These are phyloP conservation scores for Stipa capillata DNA, from an alignment of 176 grass and related monocot genomes.

Conservation along the genomic window DNA sequence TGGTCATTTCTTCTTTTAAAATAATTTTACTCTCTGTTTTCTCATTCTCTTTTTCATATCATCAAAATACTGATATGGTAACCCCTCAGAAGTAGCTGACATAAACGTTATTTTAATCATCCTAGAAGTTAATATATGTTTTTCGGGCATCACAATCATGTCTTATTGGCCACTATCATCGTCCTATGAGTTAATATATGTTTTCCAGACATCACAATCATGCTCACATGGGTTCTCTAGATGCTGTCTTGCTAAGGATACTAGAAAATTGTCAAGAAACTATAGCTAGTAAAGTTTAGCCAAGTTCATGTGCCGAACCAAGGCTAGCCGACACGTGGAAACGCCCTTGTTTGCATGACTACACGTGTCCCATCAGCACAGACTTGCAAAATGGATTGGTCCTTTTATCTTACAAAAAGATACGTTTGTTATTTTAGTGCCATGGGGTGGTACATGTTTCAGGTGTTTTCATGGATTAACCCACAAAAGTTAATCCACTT, in stretches of 20 bases:
- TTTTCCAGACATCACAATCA: background rate
- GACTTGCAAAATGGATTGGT: background rate
- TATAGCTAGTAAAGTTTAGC: background rate
- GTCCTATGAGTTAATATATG: background rate
- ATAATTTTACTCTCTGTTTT: too few species aligned
- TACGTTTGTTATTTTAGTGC: background rate
- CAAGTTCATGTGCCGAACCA: background rate
- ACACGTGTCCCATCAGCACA: background rate
- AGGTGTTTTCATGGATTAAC: background rate
- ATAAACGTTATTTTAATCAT: too few species aligned
- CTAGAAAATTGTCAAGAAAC: background rate
- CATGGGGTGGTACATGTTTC: background rate
- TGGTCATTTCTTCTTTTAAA: too few species aligned
- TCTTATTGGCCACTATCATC: conserved; percentile 3
- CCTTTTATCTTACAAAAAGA: background rate
- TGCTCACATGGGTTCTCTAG: conserved; percentile 25
- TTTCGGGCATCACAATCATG: too few species aligned
- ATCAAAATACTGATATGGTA: too few species aligned
- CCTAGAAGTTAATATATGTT: too few species aligned
- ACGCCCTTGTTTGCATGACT: background rate
- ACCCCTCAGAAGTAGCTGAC: too few species aligned
- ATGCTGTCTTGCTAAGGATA: conserved; percentile 23
- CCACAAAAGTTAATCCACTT: background rate
- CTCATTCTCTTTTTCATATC: too few species aligned
- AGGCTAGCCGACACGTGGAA: conserved; percentile 6